Percentiles rank a stretch among this genome's conserved stretches.
Evolutionary conservation across 352 stramenopile genomes (phyloP).

Genomic region (Plasmopara viticola): DNA sequence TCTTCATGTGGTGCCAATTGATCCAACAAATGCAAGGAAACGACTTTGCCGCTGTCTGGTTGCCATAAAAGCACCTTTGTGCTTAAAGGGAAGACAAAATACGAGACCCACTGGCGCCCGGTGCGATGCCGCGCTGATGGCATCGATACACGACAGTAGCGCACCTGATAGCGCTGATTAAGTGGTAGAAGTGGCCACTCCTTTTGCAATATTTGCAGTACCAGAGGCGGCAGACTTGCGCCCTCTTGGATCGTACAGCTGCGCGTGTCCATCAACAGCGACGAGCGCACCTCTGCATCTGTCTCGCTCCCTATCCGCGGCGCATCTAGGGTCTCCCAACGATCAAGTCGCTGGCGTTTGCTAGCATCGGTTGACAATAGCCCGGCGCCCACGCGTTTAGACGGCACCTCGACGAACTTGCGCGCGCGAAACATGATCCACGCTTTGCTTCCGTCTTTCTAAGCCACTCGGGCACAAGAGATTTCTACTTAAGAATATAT

Average conservation of each 20-base stretch:
- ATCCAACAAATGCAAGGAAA: conserved; percentile 49
- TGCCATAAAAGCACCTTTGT: conserved; percentile 68
- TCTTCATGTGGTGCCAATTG: conserved; percentile 41
- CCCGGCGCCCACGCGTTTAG: conserved; percentile 45
- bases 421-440: conserved; percentile 66
- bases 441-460: not conserved
- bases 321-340: conserved; percentile 21
- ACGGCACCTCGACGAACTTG: conserved; percentile 54
- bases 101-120: conserved; percentile 45
- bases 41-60: conserved; percentile 36
- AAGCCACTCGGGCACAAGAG: conserved; percentile 4
- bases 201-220: conserved; percentile 45
- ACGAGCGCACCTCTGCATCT: conserved; percentile 10
- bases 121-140: conserved; percentile 41
- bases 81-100: conserved; percentile 50
- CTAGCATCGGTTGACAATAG: conserved; percentile 33
- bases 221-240: conserved; percentile 28
- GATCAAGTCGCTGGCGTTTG: conserved; percentile 66
- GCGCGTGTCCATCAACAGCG: conserved; percentile 48
- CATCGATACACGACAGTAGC: conserved; percentile 33
- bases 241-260: conserved; percentile 47
- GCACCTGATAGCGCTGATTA: conserved; percentile 15
- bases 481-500: not conserved
- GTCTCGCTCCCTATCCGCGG: conserved; percentile 7
- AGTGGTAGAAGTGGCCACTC: conserved; percentile 24